A percentile compares a stretch with the other conserved stretches of the same genome.
These are phyloP conservation scores for Trypanosoma avium DNA, from an alignment of 208 protist species.

Conservation along the genomic window DNA sequence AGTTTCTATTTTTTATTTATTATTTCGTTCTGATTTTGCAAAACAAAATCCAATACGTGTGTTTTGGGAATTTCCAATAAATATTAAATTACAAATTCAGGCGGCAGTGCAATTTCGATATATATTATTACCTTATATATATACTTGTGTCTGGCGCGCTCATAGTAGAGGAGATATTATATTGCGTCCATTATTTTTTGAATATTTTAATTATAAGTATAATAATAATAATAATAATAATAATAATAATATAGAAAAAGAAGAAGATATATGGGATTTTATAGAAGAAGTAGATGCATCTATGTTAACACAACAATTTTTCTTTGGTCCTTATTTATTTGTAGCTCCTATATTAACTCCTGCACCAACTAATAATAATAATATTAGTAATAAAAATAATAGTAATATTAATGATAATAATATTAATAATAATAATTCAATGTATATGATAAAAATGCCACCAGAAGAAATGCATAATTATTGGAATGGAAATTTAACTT, in stretches of 20 bases:
- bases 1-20: constrained; percentile 83
- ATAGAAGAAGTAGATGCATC: constrained; percentile 26
- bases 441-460: not conserved
- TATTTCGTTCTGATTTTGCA: constrained; percentile 94
- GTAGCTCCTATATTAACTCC: constrained; percentile 16
- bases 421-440: not conserved
- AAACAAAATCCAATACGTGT: constrained; percentile 81
- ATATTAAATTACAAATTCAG: constrained; percentile 22
- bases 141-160: constrained; percentile 90
- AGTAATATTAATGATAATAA: constrained; percentile 5
- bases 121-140: constrained; percentile 93
- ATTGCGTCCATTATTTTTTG: constrained; percentile 83
- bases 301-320: constrained; percentile 25
- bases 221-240: constrained; percentile 4
- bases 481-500: constrained; percentile 35
- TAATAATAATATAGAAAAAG: too few relatives aligned
- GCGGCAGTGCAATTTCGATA: constrained; percentile 78
- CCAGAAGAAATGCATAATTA: constrained; percentile 31
- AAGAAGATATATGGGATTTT: too few relatives aligned
- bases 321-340: constrained; percentile 22
- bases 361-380: too few relatives aligned
- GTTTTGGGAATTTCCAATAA: constrained; percentile 71
- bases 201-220: constrained; percentile 37
- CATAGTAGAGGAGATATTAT: constrained; percentile 64
- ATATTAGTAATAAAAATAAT: not conserved